phyloP scores from a whole-genome alignment of 2,329 filamentous ascomycete genomes.

The Verticillium dahliae region DNA sequence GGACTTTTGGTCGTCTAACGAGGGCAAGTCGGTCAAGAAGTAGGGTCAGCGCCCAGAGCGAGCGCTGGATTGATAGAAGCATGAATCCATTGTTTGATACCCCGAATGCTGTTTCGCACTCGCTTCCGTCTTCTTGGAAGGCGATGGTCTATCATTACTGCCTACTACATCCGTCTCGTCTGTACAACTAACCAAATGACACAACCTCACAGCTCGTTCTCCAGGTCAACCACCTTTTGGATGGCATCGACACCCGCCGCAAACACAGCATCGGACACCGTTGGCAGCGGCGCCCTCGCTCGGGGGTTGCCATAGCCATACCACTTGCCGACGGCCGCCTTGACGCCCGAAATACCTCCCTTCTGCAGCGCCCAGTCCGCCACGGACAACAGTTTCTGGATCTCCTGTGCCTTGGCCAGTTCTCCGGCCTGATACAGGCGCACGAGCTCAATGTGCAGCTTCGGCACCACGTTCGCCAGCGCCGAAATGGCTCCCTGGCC shows the following conservation, averaged over 20 bases:
- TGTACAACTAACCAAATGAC: too few species aligned
- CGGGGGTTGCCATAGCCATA: slow-evolving; percentile 51
- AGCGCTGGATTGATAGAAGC: neutral
- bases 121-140: too few species aligned
- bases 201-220: slow-evolving; percentile 3
- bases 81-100: neutral
- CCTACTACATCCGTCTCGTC: too few species aligned
- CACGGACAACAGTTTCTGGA: slow-evolving; percentile 11
- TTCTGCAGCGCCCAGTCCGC: slow-evolving; percentile 15
- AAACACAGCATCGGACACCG: slow-evolving; percentile 10
- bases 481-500: slow-evolving; percentile 12
- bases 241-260: slow-evolving; percentile 9
- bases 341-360: slow-evolving; percentile 15
- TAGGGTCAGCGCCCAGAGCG: neutral
- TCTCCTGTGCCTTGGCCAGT: slow-evolving; percentile 12
- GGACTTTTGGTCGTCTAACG: slow-evolving; percentile 38
- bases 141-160: neutral
- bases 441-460: slow-evolving; percentile 27
- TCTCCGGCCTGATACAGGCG: slow-evolving; percentile 19
- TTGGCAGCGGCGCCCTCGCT: slow-evolving; percentile 33
- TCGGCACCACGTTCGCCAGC: slow-evolving; percentile 15
- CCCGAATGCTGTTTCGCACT: neutral
- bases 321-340: slow-evolving; percentile 22
- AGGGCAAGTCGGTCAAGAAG: neutral
- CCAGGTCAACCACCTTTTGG: slow-evolving; percentile 11